Evolutionary conservation across 345 rosid genomes (phyloP).

Genomic region (Syzygium aqueum): DNA sequence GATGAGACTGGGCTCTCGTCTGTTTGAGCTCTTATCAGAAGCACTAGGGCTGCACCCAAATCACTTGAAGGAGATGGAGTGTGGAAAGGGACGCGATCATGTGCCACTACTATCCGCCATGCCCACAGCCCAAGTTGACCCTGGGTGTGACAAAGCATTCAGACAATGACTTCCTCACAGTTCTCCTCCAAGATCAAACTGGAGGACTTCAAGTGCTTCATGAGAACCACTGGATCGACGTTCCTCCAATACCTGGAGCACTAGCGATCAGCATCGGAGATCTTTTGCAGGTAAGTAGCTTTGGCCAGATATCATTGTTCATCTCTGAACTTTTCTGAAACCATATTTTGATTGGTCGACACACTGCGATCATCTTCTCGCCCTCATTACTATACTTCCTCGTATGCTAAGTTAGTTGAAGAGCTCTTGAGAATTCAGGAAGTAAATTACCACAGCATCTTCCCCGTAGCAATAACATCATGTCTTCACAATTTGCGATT

Average conservation of each 20-base stretch:
- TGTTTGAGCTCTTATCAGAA: slow-evolving; percentile 33
- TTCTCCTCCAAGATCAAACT: slow-evolving; percentile 39
- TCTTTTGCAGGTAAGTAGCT: slow-evolving; percentile 38
- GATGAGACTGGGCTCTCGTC: slow-evolving; percentile 7
- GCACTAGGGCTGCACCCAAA: slow-evolving; percentile 32
- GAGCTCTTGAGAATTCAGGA: not conserved
- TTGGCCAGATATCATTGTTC: not conserved
- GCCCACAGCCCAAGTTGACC: slow-evolving; percentile 45
- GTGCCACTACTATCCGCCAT: slow-evolving; percentile 36
- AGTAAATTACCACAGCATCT: not conserved
- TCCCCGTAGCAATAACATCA: not conserved
- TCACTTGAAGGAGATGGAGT: slow-evolving; percentile 29
- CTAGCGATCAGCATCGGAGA: slow-evolving; percentile 38
- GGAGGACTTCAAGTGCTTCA: slow-evolving; percentile 43
- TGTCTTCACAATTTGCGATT: not conserved
- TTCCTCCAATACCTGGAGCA: slow-evolving; percentile 30
- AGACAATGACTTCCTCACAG: slow-evolving; percentile 30
- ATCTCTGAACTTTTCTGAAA: not conserved
- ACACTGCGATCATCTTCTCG: not conserved
- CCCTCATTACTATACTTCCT: not conserved
- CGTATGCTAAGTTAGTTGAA: not conserved
- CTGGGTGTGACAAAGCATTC: slow-evolving; percentile 27
- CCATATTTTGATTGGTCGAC: not conserved
- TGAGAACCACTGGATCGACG: slow-evolving; percentile 37
- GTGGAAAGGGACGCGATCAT: slow-evolving; percentile 18